A percentile compares a stretch with the other conserved stretches of the same genome.
phyloP scores from a whole-genome alignment of 2,329 filamentous ascomycete species.

The Colletotrichum zoysiae region DNA sequence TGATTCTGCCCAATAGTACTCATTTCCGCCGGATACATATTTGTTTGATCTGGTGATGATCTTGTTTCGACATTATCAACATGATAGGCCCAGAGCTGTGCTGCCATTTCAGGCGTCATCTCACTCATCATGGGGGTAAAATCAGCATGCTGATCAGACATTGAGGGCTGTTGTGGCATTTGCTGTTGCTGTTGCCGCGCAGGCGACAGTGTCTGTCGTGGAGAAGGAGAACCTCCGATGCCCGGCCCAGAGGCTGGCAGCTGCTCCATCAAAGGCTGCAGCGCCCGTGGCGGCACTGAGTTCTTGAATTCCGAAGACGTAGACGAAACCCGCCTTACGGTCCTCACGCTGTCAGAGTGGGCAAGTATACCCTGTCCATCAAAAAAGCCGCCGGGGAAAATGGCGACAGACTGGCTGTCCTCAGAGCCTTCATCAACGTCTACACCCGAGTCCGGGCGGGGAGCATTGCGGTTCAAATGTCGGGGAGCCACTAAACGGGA shows the following conservation, averaged over 20 bases:
- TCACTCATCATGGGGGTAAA: conserved; percentile 15
- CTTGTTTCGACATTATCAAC: conserved; percentile 5
- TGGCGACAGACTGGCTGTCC: conserved; percentile 43
- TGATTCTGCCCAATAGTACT: conserved; percentile 15
- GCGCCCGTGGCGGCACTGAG: conserved; percentile 15
- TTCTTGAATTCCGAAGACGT: conserved; percentile 36
- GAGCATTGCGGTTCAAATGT: conserved; percentile 46
- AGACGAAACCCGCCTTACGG: conserved; percentile 43
- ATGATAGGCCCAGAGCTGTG: conserved; percentile 31
- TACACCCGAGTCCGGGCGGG: conserved; percentile 55
- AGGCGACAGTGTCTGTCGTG: conserved; percentile 9
- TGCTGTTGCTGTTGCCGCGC: conserved; percentile 24
- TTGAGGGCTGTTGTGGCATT: conserved; percentile 9
- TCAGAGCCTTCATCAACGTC: conserved; percentile 56
- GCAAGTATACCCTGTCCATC: conserved; percentile 40
- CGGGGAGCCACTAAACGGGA: conserved; percentile 34
- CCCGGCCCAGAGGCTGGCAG: conserved; percentile 5
- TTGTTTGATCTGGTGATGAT: conserved; percentile 11
- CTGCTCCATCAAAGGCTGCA: conserved; percentile 42
- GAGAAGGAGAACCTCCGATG: not conserved
- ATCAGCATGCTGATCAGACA: conserved; percentile 6
- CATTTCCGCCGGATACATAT: conserved; percentile 15
- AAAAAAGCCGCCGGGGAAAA: conserved; percentile 26
- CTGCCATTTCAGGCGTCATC: conserved; percentile 34
- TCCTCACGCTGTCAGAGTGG: conserved; percentile 50